Base-by-base conservation (phyloP, 2,329 filamentous ascomycete genomes). In the Pseudogymnoascus verrucosus region DNA sequence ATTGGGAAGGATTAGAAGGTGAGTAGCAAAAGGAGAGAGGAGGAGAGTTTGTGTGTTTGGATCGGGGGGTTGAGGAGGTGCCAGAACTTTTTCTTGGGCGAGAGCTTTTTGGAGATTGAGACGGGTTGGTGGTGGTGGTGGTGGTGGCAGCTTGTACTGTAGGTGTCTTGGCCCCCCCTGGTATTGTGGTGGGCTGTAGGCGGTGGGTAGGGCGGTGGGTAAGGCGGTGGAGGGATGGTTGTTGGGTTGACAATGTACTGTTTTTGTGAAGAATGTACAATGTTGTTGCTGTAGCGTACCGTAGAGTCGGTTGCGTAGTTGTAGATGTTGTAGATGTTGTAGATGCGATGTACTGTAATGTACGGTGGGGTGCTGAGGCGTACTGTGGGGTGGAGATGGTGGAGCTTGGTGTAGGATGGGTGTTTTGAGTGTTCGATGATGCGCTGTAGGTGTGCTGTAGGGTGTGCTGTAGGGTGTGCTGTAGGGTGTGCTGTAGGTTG, bases 1-100 rank as follows among this genome's bases (percentile, higher is more conserved):
- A 51, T 26, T 51, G 44, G 42, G 44, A 26, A 51, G 40, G 19
- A 44, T 44, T 44, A 19, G 5, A 44, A 44, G 21, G 21, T n/a
- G 44, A 51, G 21, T 8, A 8, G 44, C 21, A n/a, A 51, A 51
- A 51, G 44, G 44, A 51, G 44, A 47, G 19, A 42, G 39, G 19
- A 21, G 42, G 42, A 47, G 44, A 23, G 21, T 51, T 51, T 51
- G 44, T 51, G 14, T 31, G 28, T 42, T 37, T 44, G 8, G 42
- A 47, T 23, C 21, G 42, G 42, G 42, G 39, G 42, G 42, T n/a
- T 26, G 44, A 26, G 42, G 21, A 14, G 21, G 44, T 28, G 44
- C 44, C 44, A 51, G 44, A 51, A 51, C 44, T 28, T 51, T 51
- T 51, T 51, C 44, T 51, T 51, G 21, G 44, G 44, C 26, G 42